Percentiles rank a stretch among this genome's conserved stretches.
Conservation (phyloP, 306 rosid genomes). For the Rosa persica region DNA sequence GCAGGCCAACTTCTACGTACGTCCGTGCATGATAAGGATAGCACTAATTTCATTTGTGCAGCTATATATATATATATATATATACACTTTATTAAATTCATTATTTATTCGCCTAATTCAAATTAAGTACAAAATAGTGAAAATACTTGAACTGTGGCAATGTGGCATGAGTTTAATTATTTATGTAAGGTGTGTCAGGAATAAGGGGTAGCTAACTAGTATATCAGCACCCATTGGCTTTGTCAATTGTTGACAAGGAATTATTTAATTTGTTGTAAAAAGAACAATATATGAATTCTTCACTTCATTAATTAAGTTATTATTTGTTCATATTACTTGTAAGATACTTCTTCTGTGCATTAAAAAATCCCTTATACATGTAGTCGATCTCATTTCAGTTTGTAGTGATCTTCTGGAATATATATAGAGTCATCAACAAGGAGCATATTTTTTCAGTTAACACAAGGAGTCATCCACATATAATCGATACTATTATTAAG, state of each 20-base stretch:
- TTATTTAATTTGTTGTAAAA: neutral
- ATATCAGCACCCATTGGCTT: neutral
- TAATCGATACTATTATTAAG: too few species aligned
- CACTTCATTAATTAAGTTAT: too few species aligned
- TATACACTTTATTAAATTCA: neutral
- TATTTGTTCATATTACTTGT: neutral
- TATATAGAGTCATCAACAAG: too few species aligned
- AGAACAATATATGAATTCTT: too few species aligned
- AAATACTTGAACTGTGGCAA: neutral
- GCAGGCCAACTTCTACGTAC: neutral
- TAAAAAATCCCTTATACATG: neutral
- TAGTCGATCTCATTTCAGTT: too few species aligned
- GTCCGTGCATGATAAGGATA: neutral
- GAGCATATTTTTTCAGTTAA: too few species aligned
- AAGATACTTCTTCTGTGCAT: neutral
- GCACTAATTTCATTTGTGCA: neutral
- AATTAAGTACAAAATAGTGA: slow-evolving; percentile 4
- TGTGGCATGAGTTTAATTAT: too few species aligned
- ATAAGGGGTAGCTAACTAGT: neutral
- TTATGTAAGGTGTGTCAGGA: neutral
- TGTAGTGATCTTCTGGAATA: neutral
- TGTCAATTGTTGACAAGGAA: neutral
- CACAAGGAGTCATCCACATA: neutral
- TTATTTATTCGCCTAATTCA: neutral
- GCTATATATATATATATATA: neutral